phyloP scores from a whole-genome alignment of 179 eudicot genomes.

The Nepenthes alata region DNA sequence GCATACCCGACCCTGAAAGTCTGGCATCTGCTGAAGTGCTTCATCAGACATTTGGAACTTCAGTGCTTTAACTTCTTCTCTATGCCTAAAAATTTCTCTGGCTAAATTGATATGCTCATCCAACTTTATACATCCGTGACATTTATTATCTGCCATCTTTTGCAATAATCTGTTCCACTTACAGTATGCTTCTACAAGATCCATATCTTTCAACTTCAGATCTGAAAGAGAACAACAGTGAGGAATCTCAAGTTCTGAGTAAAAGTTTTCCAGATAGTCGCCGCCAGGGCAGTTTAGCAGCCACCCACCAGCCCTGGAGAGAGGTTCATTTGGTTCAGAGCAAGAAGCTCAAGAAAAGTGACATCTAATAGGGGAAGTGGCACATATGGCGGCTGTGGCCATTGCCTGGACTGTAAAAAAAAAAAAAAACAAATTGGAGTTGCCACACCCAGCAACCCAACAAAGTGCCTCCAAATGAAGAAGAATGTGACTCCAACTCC shows the following conservation, averaged over 20 bases:
- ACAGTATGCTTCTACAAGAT: conserved; percentile 49
- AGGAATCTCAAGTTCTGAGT: background rate
- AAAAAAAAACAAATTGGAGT: no score
- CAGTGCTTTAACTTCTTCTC: conserved; percentile 65
- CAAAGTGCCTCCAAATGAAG: no score
- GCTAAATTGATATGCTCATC: conserved; percentile 70
- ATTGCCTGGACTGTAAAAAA: no score
- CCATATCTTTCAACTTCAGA: conserved; percentile 67
- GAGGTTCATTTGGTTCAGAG: no score
- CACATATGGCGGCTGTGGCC: no score
- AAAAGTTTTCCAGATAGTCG: background rate
- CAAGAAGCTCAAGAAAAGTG: no score
- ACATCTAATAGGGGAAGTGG: no score
- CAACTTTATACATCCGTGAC: conserved; percentile 85
- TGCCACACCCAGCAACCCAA: no score
- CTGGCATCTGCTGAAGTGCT: conserved; percentile 98
- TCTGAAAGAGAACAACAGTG: conserved; percentile 31
- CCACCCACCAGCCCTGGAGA: no score
- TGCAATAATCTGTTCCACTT: conserved; percentile 59
- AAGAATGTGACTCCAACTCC: no score
- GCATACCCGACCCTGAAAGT: conserved; percentile 93
- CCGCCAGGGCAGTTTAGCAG: no score
- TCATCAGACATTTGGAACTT: conserved; percentile 92
- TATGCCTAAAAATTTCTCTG: conserved; percentile 50
- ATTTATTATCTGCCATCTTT: conserved; percentile 77